Base-by-base conservation (phyloP, 23 red algal species). In the Gracilaria gracilis region DNA sequence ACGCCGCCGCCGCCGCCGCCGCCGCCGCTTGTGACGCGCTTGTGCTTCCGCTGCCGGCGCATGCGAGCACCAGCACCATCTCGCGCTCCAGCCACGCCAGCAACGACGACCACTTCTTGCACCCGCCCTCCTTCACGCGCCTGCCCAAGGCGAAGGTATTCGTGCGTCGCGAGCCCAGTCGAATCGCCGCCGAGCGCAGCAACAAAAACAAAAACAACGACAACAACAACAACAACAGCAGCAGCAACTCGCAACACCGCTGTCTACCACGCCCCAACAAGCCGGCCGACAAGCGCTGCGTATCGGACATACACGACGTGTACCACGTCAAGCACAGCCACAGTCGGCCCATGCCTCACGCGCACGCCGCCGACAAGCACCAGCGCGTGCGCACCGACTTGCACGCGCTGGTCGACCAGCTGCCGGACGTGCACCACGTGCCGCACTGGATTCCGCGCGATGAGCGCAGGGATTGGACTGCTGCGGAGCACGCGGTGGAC, bases 131-230 rank as follows among this genome's bases (percentile, higher is more conserved):
- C 19, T 62, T 65, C 79, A 65, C 54, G 4, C 79, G 79, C 12
- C 79, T 82, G 2, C 79, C 79, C 53, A 82, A 82, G 49, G 79
- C 79, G 21, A 59, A 65, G 33, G 79, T 82, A 0, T 82, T 82
- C 38, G 79, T 82, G 7, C 47, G 58, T 9, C 47, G 79, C 21
- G 79, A 82, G 23, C 79, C 49, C 29, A 51, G 54, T 36, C 58
- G 74, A 5, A 79, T 79, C 6, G 49, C 31, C 54, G 42, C 42
- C 42, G 5, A n/a, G n/a, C n/a, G n/a, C n/a, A n/a, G n/a, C n/a
- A n/a, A n/a, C n/a, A n/a, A n/a, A n/a, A n/a, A 46, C 42, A 46
- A 4, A 4, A 11, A 4, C 42, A 4, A 11, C 42, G 11, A 46
- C 42, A 4, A 46, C 42, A 46, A 11, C 42, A 46, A 11, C 42